Conservation (phyloP, 495 filamentous ascomycete genomes). For the Margaritispora aquatica region DNA sequence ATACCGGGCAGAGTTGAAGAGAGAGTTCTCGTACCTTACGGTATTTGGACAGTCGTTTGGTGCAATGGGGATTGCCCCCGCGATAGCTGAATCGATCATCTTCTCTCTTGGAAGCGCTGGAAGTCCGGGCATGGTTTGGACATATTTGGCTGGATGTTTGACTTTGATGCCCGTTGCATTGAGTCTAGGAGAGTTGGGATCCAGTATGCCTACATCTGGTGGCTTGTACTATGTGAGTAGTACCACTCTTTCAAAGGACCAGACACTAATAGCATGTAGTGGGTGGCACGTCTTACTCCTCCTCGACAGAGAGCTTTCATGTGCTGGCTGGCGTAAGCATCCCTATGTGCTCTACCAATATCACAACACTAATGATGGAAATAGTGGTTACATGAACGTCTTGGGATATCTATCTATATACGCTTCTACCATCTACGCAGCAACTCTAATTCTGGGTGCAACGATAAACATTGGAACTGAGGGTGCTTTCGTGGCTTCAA, state of each 20-base stretch:
- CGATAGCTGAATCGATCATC: constrained; percentile 17
- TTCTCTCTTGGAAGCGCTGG: constrained; percentile 18
- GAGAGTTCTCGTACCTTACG: constrained; percentile 20
- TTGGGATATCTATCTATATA: constrained; percentile 20
- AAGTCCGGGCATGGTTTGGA: constrained; percentile 18
- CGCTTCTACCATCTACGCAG: constrained; percentile 20
- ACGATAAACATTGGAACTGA: constrained; percentile 11
- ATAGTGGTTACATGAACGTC: constrained; percentile 19
- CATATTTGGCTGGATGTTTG: constrained; percentile 17
- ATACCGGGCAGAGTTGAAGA: constrained; percentile 17
- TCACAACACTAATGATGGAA: neutral
- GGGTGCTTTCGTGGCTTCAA: constrained; percentile 1
- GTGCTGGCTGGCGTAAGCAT: constrained; percentile 20
- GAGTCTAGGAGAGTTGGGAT: constrained; percentile 17
- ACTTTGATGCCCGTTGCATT: constrained; percentile 16
- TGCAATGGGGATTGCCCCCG: constrained; percentile 22
- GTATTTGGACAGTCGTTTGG: constrained; percentile 20
- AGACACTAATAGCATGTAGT: constrained; percentile 2
- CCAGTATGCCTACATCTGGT: constrained; percentile 18
- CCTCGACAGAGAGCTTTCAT: constrained; percentile 13
- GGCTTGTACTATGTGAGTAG: constrained; percentile 18
- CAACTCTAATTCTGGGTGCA: constrained; percentile 18
- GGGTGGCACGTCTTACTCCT: constrained; percentile 19
- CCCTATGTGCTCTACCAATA: neutral
- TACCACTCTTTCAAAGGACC: neutral